phyloP scores from a whole-genome alignment of 768 basidiomycete genomes.

The Leccinum longicurvipes region DNA sequence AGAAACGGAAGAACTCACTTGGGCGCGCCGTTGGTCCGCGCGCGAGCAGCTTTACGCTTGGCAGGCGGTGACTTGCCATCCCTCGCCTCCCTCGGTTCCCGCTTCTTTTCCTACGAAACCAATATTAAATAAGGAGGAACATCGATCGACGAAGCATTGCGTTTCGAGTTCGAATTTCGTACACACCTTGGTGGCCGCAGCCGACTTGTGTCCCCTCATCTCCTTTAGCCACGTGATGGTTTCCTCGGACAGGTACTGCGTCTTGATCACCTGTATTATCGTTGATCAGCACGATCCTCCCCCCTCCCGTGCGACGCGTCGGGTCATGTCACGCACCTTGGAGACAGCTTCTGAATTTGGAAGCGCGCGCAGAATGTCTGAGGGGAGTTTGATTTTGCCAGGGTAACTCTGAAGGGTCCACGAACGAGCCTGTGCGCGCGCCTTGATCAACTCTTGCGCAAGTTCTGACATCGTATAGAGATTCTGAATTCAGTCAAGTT shows the following conservation, averaged over 20 bases:
- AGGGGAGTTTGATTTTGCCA: slow-evolving; percentile 73
- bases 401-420: slow-evolving; percentile 83
- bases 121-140: slow-evolving; percentile 1
- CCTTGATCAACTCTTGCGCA: slow-evolving; percentile 81
- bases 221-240: slow-evolving; percentile 57
- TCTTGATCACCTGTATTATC: slow-evolving; percentile 57
- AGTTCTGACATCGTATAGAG: slow-evolving; percentile 86
- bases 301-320: neutral
- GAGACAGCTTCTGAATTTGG: slow-evolving; percentile 63
- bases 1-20: slow-evolving; percentile 20
- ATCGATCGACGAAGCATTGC: slow-evolving; percentile 1
- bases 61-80: slow-evolving; percentile 46
- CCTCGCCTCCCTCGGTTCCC: slow-evolving; percentile 39
- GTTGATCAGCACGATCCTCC: neutral
- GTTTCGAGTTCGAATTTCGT: neutral
- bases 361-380: slow-evolving; percentile 75
- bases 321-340: slow-evolving; percentile 41
- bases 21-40: slow-evolving; percentile 25
- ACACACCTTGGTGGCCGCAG: slow-evolving; percentile 27
- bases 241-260: slow-evolving; percentile 63
- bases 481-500: slow-evolving; percentile 47
- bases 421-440: slow-evolving; percentile 52
- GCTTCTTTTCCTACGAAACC: slow-evolving; percentile 35
- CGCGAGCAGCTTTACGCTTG: slow-evolving; percentile 52
- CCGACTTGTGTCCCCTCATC: slow-evolving; percentile 37